Conservation (phyloP, 129 eudicot genomes). For the Centella asiatica region DNA sequence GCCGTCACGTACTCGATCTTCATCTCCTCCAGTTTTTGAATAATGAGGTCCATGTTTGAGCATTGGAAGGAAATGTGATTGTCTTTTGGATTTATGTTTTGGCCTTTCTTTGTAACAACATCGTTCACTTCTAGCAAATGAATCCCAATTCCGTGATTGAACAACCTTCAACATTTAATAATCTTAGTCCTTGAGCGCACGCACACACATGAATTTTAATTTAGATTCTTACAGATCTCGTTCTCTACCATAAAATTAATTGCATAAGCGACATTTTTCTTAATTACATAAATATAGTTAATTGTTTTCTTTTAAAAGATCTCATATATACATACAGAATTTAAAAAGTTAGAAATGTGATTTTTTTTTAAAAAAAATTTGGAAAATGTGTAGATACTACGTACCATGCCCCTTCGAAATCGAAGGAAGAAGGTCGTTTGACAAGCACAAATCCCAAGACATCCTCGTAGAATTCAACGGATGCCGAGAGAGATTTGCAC, state of each 20-base stretch:
- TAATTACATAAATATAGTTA: too few relatives aligned
- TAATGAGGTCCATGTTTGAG: conserved; percentile 48
- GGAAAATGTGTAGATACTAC: background rate
- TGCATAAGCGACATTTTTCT: too few relatives aligned
- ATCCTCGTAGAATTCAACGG: conserved; percentile 49
- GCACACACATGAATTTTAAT: too few relatives aligned
- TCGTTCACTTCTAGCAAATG: conserved; percentile 58
- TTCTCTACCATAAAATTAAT: too few relatives aligned
- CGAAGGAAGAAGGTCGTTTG: conserved; percentile 70
- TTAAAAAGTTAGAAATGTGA: too few relatives aligned
- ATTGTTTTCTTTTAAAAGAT: too few relatives aligned
- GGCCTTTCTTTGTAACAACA: conserved; percentile 27
- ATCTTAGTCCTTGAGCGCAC: background rate
- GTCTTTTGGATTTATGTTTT: conserved; percentile 64
- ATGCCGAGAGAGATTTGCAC: conserved; percentile 52
- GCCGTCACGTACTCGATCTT: conserved; percentile 49
- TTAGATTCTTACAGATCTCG: too few relatives aligned
- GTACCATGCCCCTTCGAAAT: conserved; percentile 84
- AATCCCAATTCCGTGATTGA: conserved; percentile 70
- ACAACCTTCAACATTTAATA: conserved; percentile 36
- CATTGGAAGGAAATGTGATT: conserved; percentile 79
- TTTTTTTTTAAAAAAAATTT: too few relatives aligned
- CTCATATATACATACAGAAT: too few relatives aligned
- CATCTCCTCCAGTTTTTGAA: conserved; percentile 39
- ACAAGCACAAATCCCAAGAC: conserved; percentile 55